Percentiles rank a stretch among this genome's conserved stretches.
phyloP scores from a whole-genome alignment of 2,329 filamentous ascomycete species.

The Colletotrichum sp. region DNA sequence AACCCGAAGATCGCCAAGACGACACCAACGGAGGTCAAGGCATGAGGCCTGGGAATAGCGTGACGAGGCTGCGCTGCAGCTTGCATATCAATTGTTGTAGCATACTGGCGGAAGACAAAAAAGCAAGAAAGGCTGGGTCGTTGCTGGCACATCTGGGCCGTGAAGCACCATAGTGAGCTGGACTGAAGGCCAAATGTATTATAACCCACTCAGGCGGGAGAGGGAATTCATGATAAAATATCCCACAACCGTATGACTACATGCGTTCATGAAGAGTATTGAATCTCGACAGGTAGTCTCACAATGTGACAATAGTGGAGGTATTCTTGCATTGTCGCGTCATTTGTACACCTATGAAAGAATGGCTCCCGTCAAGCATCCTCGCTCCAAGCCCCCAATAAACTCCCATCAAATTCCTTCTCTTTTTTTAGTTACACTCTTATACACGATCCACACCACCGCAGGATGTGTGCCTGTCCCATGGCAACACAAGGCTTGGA shows the following conservation, averaged over 20 bases:
- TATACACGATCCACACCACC: constrained; percentile 7
- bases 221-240: background rate
- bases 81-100: constrained; percentile 2
- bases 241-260: background rate
- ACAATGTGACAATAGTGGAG: background rate
- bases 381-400: constrained; percentile 13
- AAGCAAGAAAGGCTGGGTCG: background rate
- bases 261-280: background rate
- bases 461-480: background rate
- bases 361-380: constrained; percentile 13
- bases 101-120: background rate
- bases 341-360: constrained; percentile 20
- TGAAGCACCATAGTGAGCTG: background rate
- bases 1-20: background rate
- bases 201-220: background rate
- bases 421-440: constrained; percentile 20
- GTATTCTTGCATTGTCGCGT: constrained; percentile 22
- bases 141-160: background rate
- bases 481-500: background rate
- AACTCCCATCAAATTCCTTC: constrained; percentile 1
- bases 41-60: background rate
- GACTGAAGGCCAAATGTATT: background rate
- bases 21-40: background rate
- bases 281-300: background rate
- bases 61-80: background rate